Evolutionary conservation across 73 alveolate species (phyloP), one percentile per base, ranked within the genome.

Genomic region (Breviolum minutum): DNA sequence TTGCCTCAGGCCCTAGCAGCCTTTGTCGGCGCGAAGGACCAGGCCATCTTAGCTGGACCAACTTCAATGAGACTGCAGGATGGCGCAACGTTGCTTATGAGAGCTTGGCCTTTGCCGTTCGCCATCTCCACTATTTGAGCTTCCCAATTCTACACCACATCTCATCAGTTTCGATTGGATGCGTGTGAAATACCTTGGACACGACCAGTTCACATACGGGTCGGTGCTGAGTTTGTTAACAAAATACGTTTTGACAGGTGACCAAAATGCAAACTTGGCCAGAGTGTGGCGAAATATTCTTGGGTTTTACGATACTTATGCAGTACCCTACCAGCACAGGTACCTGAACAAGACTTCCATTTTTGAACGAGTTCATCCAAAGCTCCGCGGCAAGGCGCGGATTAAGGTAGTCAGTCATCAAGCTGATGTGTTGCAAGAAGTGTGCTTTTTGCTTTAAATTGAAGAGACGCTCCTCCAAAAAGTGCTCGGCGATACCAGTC

Each of bases 331-430:
- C 20, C 32, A 62, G 61, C 71, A 9, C 32, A n/a, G 96, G 5
- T 40, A 89, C 66, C 6, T 89, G 62, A 87, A 87, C 13, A 12
- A 74, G n/a, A 20, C 71, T 2, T 40, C 76, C 26, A 89, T 89
- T 85, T 87, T 87, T 69, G 82, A 63, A 0, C 63, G 95, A 8
- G 3, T 7, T 61, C 29, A 62, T 30, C 95, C 77, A 16, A 86
- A 86, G 80, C 32, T 86, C 32, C 95, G 95, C 10, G 95, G 95
- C 62, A 86, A 86, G 40, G 95, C 95, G 13, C 14, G 27, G 80
- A 16, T 8, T 11, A 20, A 74, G 6, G 84, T 8, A 24, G 26
- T 16, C 16, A 19, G 62, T 17, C 17, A 26, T 48, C 84, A 74
- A 5, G 84, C 62, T 26, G 84, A 74, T n/a, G 84, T 74, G 84